phyloP scores from a whole-genome alignment of 768 basidiomycete species.

The Termitomyces sp. region DNA sequence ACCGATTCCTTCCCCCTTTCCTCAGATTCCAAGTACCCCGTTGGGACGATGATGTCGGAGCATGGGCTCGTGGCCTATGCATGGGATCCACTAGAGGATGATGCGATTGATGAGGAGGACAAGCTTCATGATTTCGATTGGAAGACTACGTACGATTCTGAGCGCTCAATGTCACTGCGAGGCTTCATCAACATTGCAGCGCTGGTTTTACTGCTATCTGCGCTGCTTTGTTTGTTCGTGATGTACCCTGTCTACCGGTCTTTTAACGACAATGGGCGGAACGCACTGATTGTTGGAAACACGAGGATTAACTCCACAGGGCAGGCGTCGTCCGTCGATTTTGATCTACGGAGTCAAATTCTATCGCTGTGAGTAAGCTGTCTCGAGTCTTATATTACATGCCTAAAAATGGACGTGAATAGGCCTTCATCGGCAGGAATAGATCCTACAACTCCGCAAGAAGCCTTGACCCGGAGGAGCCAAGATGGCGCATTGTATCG shows the following conservation, averaged over 20 bases:
- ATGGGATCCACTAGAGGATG: constrained; percentile 46
- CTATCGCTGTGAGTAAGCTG: constrained; percentile 19
- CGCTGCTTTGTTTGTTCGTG: constrained; percentile 66
- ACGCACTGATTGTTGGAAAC: constrained; percentile 47
- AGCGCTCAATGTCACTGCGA: constrained; percentile 20
- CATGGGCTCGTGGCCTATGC: constrained; percentile 54
- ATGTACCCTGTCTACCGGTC: constrained; percentile 64
- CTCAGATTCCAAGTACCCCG: constrained; percentile 65
- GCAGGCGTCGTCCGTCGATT: constrained; percentile 44
- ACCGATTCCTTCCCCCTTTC: constrained; percentile 44
- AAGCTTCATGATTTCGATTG: constrained; percentile 47
- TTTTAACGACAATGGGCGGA: constrained; percentile 30
- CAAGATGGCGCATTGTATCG: constrained; percentile 49
- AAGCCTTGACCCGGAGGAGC: constrained; percentile 22
- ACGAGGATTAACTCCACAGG: constrained; percentile 60
- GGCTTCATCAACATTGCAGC: constrained; percentile 57
- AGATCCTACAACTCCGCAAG: constrained; percentile 14
- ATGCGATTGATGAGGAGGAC: constrained; percentile 52
- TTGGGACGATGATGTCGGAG: constrained; percentile 18
- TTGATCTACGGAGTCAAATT: constrained; percentile 26
- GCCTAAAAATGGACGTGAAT: not conserved
- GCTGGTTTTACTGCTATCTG: constrained; percentile 51
- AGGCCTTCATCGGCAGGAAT: not conserved
- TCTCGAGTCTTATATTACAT: not conserved
- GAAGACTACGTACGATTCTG: constrained; percentile 20